Evolutionary conservation across 176 grass and related monocot genomes (phyloP).

Genomic region (Ampelocalamus luodianensis): DNA sequence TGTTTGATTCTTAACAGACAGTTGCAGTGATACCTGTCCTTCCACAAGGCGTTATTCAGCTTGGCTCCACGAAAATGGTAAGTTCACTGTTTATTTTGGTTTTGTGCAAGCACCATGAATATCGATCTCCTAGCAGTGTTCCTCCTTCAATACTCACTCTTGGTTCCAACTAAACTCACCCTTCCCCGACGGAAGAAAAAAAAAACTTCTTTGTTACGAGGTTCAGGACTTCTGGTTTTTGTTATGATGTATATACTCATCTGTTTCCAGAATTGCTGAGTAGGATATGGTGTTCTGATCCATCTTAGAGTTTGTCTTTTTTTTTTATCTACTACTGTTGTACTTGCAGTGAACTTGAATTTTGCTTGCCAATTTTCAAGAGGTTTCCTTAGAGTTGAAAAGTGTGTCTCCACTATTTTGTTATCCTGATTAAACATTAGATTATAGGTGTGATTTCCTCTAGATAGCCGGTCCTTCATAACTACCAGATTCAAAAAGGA

Average conservation of each 20-base stretch:
- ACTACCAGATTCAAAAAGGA: not conserved
- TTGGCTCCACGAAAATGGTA: slow-evolving; percentile 56
- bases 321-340: not conserved
- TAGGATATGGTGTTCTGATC: not conserved
- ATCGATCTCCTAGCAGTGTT: not conserved
- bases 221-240: not conserved
- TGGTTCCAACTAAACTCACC: not conserved
- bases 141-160: not conserved
- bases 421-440: not conserved
- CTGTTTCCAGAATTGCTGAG: not conserved
- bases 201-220: not conserved
- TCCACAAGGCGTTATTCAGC: slow-evolving; percentile 56
- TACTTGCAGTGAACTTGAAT: not conserved
- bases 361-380: not conserved
- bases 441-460: not conserved
- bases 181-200: not conserved
- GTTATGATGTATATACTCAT: not conserved
- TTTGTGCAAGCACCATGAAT: not conserved
- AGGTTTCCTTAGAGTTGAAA: not conserved
- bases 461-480: not conserved
- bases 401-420: not conserved
- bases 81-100: not conserved
- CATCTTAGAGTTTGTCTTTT: not conserved
- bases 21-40: slow-evolving; percentile 53
- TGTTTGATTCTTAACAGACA: slow-evolving; percentile 44